Conservation (phyloP, 2,329 filamentous ascomycete genomes). For the Dactylellina drechsleri region DNA sequence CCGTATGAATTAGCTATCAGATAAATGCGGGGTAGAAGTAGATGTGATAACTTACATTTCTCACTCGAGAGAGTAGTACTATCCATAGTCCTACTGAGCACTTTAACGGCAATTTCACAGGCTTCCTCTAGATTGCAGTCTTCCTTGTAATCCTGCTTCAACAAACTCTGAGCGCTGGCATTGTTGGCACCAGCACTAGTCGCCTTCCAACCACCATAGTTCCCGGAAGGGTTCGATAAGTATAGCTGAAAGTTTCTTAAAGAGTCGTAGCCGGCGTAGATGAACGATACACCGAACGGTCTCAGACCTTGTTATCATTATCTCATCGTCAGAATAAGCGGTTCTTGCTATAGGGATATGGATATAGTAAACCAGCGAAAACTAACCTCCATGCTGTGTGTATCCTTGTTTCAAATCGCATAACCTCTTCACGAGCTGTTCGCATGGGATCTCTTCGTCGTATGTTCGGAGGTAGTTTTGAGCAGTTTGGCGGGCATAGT, state of each 20-base stretch:
- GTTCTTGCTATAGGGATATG: too few species aligned
- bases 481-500: slow-evolving; percentile 96
- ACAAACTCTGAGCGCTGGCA: slow-evolving; percentile 91
- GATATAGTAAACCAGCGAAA: background rate
- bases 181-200: slow-evolving; percentile 98
- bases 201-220: slow-evolving; percentile 99
- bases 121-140: slow-evolving; percentile 96
- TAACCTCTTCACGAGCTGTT: slow-evolving; percentile 94
- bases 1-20: too few species aligned
- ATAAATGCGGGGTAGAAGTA: too few species aligned
- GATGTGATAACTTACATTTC: slow-evolving; percentile 77
- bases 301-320: slow-evolving; percentile 73
- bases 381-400: slow-evolving; percentile 85
- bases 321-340: too few species aligned
- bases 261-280: slow-evolving; percentile 97
- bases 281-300: slow-evolving; percentile 98
- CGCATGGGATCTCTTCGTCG: slow-evolving; percentile 99
- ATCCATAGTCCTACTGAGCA: slow-evolving; percentile 99
- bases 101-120: slow-evolving; percentile 96
- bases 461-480: slow-evolving; percentile 98
- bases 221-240: slow-evolving; percentile 97
- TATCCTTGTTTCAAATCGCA: slow-evolving; percentile 99
- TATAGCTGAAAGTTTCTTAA: slow-evolving; percentile 98
- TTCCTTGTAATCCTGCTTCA: slow-evolving; percentile 99
- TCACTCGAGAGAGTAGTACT: slow-evolving; percentile 98